Evolutionary conservation across 495 filamentous ascomycete genomes (phyloP).

Genomic region (Penicillium samsonianum): DNA sequence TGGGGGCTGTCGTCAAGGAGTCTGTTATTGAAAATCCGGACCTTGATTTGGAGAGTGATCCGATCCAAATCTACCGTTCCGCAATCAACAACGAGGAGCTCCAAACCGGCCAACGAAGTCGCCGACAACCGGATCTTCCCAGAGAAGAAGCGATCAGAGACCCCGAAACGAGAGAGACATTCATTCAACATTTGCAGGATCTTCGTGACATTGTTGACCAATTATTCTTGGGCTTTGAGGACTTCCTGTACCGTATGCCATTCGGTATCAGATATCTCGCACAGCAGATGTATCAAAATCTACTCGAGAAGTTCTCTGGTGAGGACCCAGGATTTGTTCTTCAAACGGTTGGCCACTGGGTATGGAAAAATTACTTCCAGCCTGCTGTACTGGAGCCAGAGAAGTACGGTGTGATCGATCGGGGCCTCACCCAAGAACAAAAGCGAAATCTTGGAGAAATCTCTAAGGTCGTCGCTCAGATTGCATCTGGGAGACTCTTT

Average conservation of each 20-base stretch:
- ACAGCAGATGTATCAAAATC: slow-evolving; percentile 77
- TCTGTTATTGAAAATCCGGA: slow-evolving; percentile 89
- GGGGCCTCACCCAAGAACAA: slow-evolving; percentile 82
- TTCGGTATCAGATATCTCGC: slow-evolving; percentile 91
- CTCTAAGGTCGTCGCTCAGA: slow-evolving; percentile 84
- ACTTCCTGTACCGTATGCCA: slow-evolving; percentile 82
- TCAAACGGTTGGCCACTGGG: slow-evolving; percentile 82
- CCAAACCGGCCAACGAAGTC: slow-evolving; percentile 80
- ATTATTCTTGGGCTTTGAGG: slow-evolving; percentile 78
- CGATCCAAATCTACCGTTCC: slow-evolving; percentile 94
- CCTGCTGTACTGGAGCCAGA: slow-evolving; percentile 86
- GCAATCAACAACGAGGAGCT: slow-evolving; percentile 96
- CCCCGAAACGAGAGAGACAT: slow-evolving; percentile 84
- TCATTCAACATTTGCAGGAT: slow-evolving; percentile 91
- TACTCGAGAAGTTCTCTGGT: slow-evolving; percentile 72
- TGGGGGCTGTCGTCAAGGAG: slow-evolving; percentile 79
- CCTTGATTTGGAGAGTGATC: slow-evolving; percentile 93
- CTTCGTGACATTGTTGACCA: slow-evolving; percentile 91
- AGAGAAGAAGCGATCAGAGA: slow-evolving; percentile 92
- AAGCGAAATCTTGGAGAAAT: slow-evolving; percentile 92
- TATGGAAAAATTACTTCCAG: slow-evolving; percentile 92
- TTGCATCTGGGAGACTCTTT: slow-evolving; percentile 82
- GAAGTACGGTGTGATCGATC: slow-evolving; percentile 84
- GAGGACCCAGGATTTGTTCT: slow-evolving; percentile 78
- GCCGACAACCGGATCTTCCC: slow-evolving; percentile 74